phyloP scores from a whole-genome alignment of 2,329 filamentous ascomycete genomes.

The Claviceps sp. region DNA sequence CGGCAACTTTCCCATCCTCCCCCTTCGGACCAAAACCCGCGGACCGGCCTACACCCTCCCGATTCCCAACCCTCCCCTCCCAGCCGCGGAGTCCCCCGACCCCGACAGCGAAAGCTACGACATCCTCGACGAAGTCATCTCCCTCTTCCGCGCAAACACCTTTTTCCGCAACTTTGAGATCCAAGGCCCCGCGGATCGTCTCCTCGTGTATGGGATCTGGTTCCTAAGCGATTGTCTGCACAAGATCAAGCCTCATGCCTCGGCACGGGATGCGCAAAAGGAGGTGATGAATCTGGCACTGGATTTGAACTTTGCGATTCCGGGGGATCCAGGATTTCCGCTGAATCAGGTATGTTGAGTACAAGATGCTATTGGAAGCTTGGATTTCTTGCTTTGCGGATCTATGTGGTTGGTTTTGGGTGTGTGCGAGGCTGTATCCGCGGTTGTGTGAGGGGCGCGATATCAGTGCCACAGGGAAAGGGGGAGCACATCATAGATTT shows the following conservation, averaged over 20 bases:
- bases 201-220: slow-evolving; percentile 92
- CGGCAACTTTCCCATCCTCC: slow-evolving; percentile 91
- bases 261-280: slow-evolving; percentile 46
- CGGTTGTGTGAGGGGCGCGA: too few species aligned
- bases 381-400: too few species aligned
- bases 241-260: slow-evolving; percentile 70
- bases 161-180: slow-evolving; percentile 99
- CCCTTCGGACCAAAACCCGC: slow-evolving; percentile 85
- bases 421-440: too few species aligned
- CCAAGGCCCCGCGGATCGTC: slow-evolving; percentile 84
- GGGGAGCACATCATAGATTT: too few species aligned
- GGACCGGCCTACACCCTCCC: slow-evolving; percentile 86
- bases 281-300: slow-evolving; percentile 83
- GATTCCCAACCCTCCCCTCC: slow-evolving; percentile 40
- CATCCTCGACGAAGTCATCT: slow-evolving; percentile 84
- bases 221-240: slow-evolving; percentile 82
- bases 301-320: slow-evolving; percentile 85
- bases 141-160: slow-evolving; percentile 92
- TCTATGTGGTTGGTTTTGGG: too few species aligned
- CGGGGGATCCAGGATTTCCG: slow-evolving; percentile 84
- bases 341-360: slow-evolving; percentile 60
- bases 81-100: slow-evolving; percentile 53
- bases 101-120: slow-evolving; percentile 90
- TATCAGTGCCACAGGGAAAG: too few species aligned
- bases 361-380: background rate